Base-by-base conservation (phyloP, 129 eudicot species). In the Escallonia herrerae region DNA sequence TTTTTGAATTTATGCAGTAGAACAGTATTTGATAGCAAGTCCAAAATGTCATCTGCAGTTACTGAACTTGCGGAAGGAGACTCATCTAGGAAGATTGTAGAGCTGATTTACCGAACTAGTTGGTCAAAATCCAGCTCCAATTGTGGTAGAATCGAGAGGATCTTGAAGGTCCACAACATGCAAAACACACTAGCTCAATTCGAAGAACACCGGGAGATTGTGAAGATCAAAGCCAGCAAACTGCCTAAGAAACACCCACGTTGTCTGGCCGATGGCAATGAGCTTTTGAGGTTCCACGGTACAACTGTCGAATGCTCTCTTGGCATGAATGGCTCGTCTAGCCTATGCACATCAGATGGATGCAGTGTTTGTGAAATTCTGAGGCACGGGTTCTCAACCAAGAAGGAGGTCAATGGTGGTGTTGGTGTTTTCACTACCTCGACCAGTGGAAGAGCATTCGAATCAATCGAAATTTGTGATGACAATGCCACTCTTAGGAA, bases 51-150 rank as follows among this genome's bases (percentile, higher is more conserved):
- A 22, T 22, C 33, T 70, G 66, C 84, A 93, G 99, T 93, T 54
- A 89, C 96, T 61, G 99, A 89, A 74, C 93, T 93, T 15, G 75
- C 74, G 37, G 96, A 93, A 73, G 99, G 99, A 68, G 96, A 93
- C 50, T 93, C 99, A 5, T 86, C 99, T 0, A 81, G 99, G 72
- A 93, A 73, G 75, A 93, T 93, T 3, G 99, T 93, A 38, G 96
- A 93, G 70, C 72, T 93, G 65, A 93, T 93, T 22, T 93, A 86
- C 85, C 76, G 88, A 63, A 76, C 99, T 8, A 89, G 90, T 80
- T 71, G 83, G 86, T 65, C 84, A 65, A 85, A 80, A 68, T 71
- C 87, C 15, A 90, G 85, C 56, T 70, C 75, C 63, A 72, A 54
- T 42, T 58, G 73, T 5, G 87, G 89, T 5, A 84, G 83, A 40